A percentile compares a stretch with the other conserved stretches of the same genome.
phyloP scores from a whole-genome alignment of 371 early-diverging fungal genomes.

The Mortierella sp. region DNA sequence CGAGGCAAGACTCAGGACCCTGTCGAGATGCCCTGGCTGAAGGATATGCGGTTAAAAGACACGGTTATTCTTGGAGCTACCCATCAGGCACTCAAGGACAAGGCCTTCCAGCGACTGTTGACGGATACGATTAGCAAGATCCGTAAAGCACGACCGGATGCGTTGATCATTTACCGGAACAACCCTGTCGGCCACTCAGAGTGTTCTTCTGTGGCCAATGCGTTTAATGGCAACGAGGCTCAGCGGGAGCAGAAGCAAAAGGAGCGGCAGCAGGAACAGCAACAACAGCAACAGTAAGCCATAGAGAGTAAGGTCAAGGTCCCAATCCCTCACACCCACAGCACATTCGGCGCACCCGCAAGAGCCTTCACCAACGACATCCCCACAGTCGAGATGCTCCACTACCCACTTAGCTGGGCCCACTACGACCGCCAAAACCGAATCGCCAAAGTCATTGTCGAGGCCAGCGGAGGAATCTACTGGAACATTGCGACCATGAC shows the following conservation, averaged over 20 bases:
- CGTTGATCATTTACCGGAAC: constrained; percentile 61
- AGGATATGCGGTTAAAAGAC: constrained; percentile 59
- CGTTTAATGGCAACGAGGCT: constrained; percentile 20
- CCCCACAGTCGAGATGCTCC: constrained; percentile 57
- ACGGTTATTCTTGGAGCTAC: constrained; percentile 68
- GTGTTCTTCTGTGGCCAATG: constrained; percentile 49
- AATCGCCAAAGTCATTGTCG: constrained; percentile 68
- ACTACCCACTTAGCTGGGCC: constrained; percentile 70
- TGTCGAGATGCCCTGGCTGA: constrained; percentile 68
- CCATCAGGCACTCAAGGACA: constrained; percentile 62
- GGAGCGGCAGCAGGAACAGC: background rate
- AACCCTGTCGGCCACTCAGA: constrained; percentile 46
- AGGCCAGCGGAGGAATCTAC: constrained; percentile 71
- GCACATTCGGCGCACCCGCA: constrained; percentile 43
- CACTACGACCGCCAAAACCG: constrained; percentile 68
- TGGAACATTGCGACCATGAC: constrained; percentile 71
- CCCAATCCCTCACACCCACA: constrained; percentile 10
- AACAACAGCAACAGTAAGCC: background rate
- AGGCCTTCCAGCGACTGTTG: constrained; percentile 58
- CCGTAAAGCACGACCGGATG: constrained; percentile 59
- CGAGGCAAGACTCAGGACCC: constrained; percentile 61
- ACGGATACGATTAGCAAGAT: constrained; percentile 60
- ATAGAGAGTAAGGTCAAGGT: constrained; percentile 1
- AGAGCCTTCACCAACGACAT: constrained; percentile 58
- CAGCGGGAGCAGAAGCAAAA: background rate